phyloP scores from a whole-genome alignment of 495 filamentous ascomycete species.

The Aspergillus steynii region DNA sequence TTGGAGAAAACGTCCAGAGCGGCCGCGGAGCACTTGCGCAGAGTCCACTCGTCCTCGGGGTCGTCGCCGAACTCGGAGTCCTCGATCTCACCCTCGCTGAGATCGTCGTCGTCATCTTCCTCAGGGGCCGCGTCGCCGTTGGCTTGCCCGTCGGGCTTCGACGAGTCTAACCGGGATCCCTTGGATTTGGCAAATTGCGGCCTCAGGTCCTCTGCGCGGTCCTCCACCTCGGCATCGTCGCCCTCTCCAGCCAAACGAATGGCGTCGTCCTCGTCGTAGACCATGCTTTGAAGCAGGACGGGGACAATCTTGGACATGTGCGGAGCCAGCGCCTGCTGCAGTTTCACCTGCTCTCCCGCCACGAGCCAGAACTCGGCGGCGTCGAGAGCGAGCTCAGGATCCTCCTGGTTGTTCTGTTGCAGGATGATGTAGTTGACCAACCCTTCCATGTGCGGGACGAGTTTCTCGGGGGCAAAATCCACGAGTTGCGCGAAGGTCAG shows the following conservation, averaged over 20 bases:
- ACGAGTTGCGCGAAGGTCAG: constrained; percentile 90
- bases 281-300: constrained; percentile 90
- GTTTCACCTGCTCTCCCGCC: constrained; percentile 78
- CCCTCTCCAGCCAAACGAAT: constrained; percentile 75
- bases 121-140: constrained; percentile 54
- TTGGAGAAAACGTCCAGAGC: constrained; percentile 92
- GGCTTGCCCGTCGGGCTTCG: constrained; percentile 47
- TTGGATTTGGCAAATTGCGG: constrained; percentile 87
- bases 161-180: constrained; percentile 43
- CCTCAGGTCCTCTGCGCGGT: constrained; percentile 87
- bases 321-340: constrained; percentile 72
- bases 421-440: constrained; percentile 90
- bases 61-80: constrained; percentile 72
- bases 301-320: constrained; percentile 86
- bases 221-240: constrained; percentile 91
- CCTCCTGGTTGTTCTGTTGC: constrained; percentile 80
- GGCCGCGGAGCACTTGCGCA: constrained; percentile 96
- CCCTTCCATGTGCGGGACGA: constrained; percentile 83
- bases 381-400: constrained; percentile 89
- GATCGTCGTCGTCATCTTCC: constrained; percentile 57
- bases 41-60: constrained; percentile 91
- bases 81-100: constrained; percentile 89
- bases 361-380: constrained; percentile 98
- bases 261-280: constrained; percentile 93
- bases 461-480: constrained; percentile 85